Conservation (phyloP, 306 rosid species). For the Fragaria iinumae region DNA sequence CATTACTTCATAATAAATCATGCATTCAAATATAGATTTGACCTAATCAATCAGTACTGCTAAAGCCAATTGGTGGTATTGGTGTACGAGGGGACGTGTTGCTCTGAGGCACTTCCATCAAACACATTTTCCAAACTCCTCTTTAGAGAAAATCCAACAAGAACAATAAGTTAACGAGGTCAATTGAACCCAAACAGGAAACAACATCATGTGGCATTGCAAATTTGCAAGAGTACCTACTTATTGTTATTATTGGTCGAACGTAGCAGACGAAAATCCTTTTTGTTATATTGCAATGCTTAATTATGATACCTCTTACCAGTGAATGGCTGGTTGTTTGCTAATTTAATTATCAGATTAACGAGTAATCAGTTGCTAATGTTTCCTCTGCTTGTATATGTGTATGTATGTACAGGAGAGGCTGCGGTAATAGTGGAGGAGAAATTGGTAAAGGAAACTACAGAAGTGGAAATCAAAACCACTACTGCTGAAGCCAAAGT, state of each 20-base stretch:
- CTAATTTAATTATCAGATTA: neutral
- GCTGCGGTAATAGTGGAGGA: conserved; percentile 19
- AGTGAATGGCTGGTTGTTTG: neutral
- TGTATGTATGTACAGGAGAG: conserved; percentile 26
- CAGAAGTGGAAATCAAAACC: neutral
- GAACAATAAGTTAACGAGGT: neutral
- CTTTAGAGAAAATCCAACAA: neutral
- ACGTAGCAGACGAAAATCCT: neutral
- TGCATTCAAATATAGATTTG: neutral
- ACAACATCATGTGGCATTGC: neutral
- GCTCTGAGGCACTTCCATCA: neutral
- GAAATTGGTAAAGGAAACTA: conserved; percentile 26
- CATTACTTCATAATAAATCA: neutral
- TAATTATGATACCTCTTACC: neutral
- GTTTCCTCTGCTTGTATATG: neutral
- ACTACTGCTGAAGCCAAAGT: conserved; percentile 13
- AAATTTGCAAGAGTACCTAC: neutral
- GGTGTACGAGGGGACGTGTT: neutral
- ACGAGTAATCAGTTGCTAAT: neutral
- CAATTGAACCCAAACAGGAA: neutral
- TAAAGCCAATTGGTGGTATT: neutral
- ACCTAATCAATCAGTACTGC: neutral
- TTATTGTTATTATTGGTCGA: neutral
- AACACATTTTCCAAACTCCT: neutral
- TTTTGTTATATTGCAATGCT: neutral